phyloP scores from a whole-genome alignment of 208 protist genomes.

The Acanthamoeba lenticulata region DNA sequence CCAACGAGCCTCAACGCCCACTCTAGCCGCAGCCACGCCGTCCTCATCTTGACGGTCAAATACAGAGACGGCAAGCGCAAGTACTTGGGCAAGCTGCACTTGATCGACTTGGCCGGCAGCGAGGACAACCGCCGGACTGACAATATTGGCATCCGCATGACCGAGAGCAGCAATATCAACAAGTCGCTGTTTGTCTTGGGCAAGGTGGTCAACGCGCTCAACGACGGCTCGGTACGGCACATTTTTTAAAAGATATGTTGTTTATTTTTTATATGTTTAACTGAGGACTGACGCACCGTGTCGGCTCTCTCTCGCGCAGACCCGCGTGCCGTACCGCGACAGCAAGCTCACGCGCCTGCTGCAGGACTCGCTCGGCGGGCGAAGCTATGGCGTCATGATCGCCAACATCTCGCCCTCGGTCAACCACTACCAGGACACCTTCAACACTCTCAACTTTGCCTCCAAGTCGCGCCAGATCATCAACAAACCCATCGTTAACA shows the following conservation, averaged over 20 bases:
- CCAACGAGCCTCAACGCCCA: conserved; percentile 87
- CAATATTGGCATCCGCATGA: conserved; percentile 73
- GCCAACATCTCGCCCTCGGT: conserved; percentile 84
- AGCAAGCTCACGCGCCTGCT: conserved; percentile 93
- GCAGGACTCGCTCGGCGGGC: conserved; percentile 91
- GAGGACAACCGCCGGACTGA: conserved; percentile 70
- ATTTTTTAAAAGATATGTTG: too few relatives aligned
- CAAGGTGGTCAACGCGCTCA: conserved; percentile 91
- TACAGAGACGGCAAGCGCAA: neutral
- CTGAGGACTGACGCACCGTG: conserved; percentile 81
- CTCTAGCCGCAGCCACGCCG: conserved; percentile 88
- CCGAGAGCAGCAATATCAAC: conserved; percentile 91
- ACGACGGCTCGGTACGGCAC: conserved; percentile 6
- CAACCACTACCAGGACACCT: conserved; percentile 87
- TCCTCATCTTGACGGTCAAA: neutral
- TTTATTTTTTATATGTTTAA: too few relatives aligned
- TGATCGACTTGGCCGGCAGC: conserved; percentile 91
- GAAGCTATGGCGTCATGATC: conserved; percentile 89
- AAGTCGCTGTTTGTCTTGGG: conserved; percentile 88
- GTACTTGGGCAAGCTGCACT: conserved; percentile 82
- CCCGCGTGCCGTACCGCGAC: conserved; percentile 90
- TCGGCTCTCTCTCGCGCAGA: conserved; percentile 27
- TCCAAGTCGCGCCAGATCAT: conserved; percentile 69
- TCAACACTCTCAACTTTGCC: conserved; percentile 92
- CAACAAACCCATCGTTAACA: conserved; percentile 69